Evolutionary conservation across 148 eudicot genomes (phyloP), one percentile per base, ranked within the genome.

Genomic region (Simmondsia chinensis): DNA sequence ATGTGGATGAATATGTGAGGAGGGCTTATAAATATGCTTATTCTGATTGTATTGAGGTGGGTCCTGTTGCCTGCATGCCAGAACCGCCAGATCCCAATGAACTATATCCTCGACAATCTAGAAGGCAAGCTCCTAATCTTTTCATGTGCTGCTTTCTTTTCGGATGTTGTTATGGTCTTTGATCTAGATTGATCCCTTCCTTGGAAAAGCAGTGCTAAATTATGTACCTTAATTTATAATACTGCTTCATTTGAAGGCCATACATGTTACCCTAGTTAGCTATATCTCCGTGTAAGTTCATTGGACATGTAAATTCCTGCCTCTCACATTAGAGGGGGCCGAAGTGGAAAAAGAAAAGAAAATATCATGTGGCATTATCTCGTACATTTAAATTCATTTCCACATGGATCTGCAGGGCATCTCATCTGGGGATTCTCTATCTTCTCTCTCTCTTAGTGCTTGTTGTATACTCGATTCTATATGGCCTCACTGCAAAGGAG

Each of bases 51-150:
- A 70, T 91, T 64, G 99, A 91, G 76, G 88, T 75, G 62, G 99
- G 95, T 36, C 99, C 95, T 21, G 72, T 91, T 46, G 83, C 99
- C 56, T 69, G 83, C 76, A 66, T 80, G 54, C 89, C 88, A n/a
- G 95, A 91, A 62, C 95, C 99, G 31, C 99, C 99, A 21, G 94
- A 85, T 62, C 94, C 99, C 25, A 79, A 76, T 54, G 95, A 79
- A 60, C 60, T 91, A 55, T 91, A 85, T 71, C 94, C 95, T 56
- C 80, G 83, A 18, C 95, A 85, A 58, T 76, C 99, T 28, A 76
- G 73, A 35, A 82, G 99, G 99, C 73, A 76, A 76, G 83, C 46
- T 34, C 45, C 39, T 17, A 18, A 28, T 29, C 13, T 8, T 21
- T 34, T 26, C 33, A n/a, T 4, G 12, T 46, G 17, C 16, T 34